These are phyloP conservation scores for Scenedesmus sp. DNA, from an alignment of 163 green algal species.

Conservation along the genomic window DNA sequence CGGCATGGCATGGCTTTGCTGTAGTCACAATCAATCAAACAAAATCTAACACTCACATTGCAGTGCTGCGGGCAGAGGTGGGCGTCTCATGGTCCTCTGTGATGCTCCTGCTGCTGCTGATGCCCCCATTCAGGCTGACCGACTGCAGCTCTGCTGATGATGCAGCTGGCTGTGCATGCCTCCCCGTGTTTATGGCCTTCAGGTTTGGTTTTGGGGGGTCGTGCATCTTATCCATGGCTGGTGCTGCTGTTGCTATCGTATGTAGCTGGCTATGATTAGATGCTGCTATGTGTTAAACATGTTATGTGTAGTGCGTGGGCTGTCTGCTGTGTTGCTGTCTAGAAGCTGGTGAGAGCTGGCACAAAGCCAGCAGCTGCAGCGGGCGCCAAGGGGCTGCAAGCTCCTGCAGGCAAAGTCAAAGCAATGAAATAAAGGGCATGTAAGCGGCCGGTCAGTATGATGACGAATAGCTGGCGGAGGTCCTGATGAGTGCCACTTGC, in stretches of 20 bases:
- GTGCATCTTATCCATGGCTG: background rate
- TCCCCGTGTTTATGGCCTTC: background rate
- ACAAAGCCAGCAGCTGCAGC: background rate
- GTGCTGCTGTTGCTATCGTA: background rate
- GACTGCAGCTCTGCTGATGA: background rate
- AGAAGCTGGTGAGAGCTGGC: background rate
- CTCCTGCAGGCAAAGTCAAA: background rate
- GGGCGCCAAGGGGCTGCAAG: background rate
- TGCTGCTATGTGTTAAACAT: background rate
- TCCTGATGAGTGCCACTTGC: background rate
- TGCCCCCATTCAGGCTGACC: background rate
- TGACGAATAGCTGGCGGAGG: background rate
- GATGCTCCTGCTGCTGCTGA: constrained; percentile 1
- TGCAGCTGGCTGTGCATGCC: background rate
- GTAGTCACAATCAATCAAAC: background rate
- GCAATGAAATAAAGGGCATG: background rate
- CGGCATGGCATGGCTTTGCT: too few relatives aligned
- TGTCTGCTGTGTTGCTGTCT: background rate
- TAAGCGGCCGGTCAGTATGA: background rate
- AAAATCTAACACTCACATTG: background rate
- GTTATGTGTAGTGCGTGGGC: background rate
- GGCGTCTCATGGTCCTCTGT: background rate
- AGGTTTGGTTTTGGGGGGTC: background rate
- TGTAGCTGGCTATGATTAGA: too few relatives aligned
- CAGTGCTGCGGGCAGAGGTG: background rate